Base-by-base conservation (phyloP, 495 filamentous ascomycete genomes). In the Aspergillus diversus region DNA sequence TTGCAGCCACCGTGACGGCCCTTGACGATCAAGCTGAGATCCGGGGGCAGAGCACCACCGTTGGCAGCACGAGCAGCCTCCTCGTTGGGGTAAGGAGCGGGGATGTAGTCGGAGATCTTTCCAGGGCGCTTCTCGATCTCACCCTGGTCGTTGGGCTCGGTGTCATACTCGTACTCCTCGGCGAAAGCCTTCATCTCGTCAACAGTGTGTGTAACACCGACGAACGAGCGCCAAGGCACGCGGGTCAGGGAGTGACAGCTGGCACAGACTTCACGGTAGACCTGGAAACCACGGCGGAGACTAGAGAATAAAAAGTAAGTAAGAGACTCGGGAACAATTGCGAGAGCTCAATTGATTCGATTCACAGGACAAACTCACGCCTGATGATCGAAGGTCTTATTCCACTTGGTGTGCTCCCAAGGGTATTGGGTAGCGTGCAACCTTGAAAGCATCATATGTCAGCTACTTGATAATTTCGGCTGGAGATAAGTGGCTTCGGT, bases 231-330 rank as follows among this genome's bases (percentile, higher is more conserved):
- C 87, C 94, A 99, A 55, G 96, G 93, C 52, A 99, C 87, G 80
- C 96, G 90, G 74, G 84, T 87, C 55, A 99, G 89, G 57, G 96
- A 98, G 85, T 99, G 96, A 84, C 96, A 99, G 61, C 91, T 89
- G 55, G 94, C 86, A 85, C 96, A 99, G 69, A 99, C 96, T 80
- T 99, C 96, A 70, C 89, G 92, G 86, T 99, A 99, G 73, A 99
- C 96, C 83, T 97, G 96, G 88, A 99, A 98, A 80, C 96, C 96
- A 81, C 96, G 93, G 72, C 96, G 95, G 69, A 99, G 93, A 69
- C 94, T 97, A 16, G 67, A 12, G 35, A 53, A 54, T 53, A 60
- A 60, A 55, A 35, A 52, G 67, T 81, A 60, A 80, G 72, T 63
- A 67, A 61, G 71, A 39, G 39, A 69, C 55, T 57, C 53, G 33